Percentiles rank a stretch among this genome's conserved stretches.
These are phyloP conservation scores for Sporothrix pseudoabietina DNA, from an alignment of 2,329 filamentous ascomycete species.

Conservation along the genomic window DNA sequence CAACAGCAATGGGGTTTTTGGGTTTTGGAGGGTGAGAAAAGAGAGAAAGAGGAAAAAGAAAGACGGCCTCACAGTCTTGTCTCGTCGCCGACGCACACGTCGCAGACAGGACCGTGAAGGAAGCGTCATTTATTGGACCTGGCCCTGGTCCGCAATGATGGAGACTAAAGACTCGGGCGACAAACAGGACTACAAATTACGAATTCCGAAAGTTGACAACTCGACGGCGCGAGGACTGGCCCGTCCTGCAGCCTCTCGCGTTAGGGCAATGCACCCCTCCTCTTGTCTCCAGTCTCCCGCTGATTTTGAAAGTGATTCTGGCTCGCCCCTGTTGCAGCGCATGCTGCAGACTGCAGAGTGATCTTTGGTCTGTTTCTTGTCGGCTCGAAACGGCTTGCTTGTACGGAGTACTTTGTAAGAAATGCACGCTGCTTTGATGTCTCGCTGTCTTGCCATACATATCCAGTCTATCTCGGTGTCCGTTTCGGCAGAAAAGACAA, in stretches of 20 bases:
- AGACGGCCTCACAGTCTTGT: too few relatives aligned
- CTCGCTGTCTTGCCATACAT: not conserved
- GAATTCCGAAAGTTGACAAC: not conserved
- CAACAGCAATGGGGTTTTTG: not conserved
- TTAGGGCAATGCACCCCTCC: conserved; percentile 16
- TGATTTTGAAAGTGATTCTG: not conserved
- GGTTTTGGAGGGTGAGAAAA: not conserved
- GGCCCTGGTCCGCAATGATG: not conserved
- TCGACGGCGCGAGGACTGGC: not conserved
- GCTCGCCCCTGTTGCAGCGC: not conserved
- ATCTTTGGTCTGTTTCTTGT: not conserved
- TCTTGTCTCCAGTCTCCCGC: not conserved
- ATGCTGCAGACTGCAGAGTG: not conserved
- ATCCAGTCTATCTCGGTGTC: not conserved
- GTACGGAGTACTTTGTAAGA: too few relatives aligned
- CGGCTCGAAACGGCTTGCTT: not conserved
- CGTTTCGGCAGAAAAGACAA: not conserved
- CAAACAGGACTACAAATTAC: too few relatives aligned
- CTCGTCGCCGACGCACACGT: not conserved
- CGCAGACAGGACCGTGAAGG: conserved; percentile 10
- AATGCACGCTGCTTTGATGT: not conserved
- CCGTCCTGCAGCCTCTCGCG: conserved; percentile 14
- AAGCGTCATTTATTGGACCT: not conserved
- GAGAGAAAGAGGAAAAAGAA: not conserved
- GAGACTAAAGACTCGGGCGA: not conserved